Percentiles rank a stretch among this genome's conserved stretches.
Conservation (phyloP, 192 early-diverging fungal genomes). For the Diversispora epigaea region DNA sequence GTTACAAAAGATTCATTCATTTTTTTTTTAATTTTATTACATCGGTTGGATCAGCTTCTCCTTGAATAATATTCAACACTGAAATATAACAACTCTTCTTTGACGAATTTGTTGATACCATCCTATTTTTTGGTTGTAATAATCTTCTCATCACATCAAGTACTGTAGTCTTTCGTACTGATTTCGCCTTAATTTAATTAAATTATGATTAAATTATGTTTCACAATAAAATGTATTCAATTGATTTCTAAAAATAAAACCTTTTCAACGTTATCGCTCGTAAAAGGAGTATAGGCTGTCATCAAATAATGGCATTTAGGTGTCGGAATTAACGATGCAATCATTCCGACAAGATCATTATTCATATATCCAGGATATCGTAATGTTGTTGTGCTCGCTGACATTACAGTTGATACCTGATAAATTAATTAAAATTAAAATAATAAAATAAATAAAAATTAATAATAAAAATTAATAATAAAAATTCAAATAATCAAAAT, state of each 20-base stretch:
- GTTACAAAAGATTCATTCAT: not conserved
- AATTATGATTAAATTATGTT: not conserved
- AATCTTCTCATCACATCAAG: constrained; percentile 96
- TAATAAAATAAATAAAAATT: not conserved
- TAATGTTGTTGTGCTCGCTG: constrained; percentile 92
- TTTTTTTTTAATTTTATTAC: constrained; percentile 46
- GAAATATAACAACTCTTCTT: constrained; percentile 97
- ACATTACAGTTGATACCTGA: constrained; percentile 96
- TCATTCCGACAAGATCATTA: constrained; percentile 94
- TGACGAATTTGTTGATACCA: constrained; percentile 90
- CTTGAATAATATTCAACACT: constrained; percentile 98
- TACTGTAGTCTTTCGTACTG: constrained; percentile 94
- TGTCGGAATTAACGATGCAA: constrained; percentile 96
- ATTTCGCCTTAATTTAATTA: constrained; percentile 63
- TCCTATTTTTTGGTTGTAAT: constrained; percentile 95
- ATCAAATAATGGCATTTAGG: constrained; percentile 95
- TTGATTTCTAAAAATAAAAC: constrained; percentile 37
- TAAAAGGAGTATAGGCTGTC: constrained; percentile 97
- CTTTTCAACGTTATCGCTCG: constrained; percentile 86
- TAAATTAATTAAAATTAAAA: constrained; percentile 69
- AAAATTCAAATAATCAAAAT: not conserved
- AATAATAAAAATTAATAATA: not conserved
- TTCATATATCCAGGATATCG: constrained; percentile 99
- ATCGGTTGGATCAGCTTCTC: constrained; percentile 96
- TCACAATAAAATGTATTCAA: not conserved